Evolutionary conservation across 169 alveolate species (phyloP), one percentile per base, ranked within the genome.

Genomic region (Blepharisma undulans): DNA sequence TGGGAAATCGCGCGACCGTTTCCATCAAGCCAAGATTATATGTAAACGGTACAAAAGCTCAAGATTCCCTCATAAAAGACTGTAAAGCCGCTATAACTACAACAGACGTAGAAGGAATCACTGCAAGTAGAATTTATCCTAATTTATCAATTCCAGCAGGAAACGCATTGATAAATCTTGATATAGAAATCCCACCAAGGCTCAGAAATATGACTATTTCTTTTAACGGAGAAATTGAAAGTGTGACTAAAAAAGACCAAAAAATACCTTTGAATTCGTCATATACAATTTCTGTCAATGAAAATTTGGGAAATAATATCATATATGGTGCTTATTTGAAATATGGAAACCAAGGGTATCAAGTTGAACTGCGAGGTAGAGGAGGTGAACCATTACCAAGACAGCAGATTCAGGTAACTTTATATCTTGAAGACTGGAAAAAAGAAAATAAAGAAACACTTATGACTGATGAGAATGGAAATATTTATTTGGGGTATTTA

Each of bases 101-200:
- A 21, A 92, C 79, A 18, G 89, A 93, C 25, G 87, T 34, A 32
- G 91, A 82, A 8, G 94, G 93, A 19, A 72, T 81, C 21, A 82
- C 88, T 19, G 92, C 96, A 30, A 66, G 90, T 0, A 93, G 87
- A 87, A 85, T 34, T 3, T 93, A 91, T 72, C 92, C 89, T 25
- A 90, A 94, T 89, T 61, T 95, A 60, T 27, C 7, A 14, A 29
- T 29, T 78, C 36, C 29, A 25, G 61, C 86, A 27, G 90, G 78
- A 30, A 74, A 88, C 21, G 94, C 92, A 19, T 19, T n/a, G 7
- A 72, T 85, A 74, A 89, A 72, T 1, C 84, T 95, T 48, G 92
- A 87, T 27, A 93, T 93, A 89, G 92, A 94, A 80, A 96, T 95
- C 10, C 98, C 98, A 27, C 92, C 96, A 48, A 90, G 93, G 33